phyloP scores from a whole-genome alignment of 768 basidiomycete genomes.

The Grammothele lineata region DNA sequence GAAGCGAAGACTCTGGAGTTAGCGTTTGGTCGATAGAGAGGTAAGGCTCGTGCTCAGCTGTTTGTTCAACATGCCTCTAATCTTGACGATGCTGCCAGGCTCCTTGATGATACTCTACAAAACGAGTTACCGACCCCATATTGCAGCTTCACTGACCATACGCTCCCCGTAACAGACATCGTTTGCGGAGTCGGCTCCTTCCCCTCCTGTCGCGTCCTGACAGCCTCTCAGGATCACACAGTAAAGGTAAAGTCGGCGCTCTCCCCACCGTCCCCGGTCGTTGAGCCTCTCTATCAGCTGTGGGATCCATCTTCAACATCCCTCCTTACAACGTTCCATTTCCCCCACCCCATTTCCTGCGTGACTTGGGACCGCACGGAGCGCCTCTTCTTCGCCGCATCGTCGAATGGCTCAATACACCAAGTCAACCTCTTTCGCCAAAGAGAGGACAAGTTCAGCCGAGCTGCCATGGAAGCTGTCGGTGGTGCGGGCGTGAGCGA shows the following conservation, averaged over 20 bases:
- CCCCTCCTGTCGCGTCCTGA: slow-evolving; percentile 72
- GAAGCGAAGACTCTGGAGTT: slow-evolving; percentile 86
- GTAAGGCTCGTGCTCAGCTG: slow-evolving; percentile 38
- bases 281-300: slow-evolving; percentile 46
- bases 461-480: slow-evolving; percentile 56
- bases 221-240: slow-evolving; percentile 83
- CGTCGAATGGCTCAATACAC: slow-evolving; percentile 68
- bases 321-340: slow-evolving; percentile 83
- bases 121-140: slow-evolving; percentile 73
- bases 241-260: slow-evolving; percentile 67
- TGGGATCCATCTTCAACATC: slow-evolving; percentile 77
- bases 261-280: not conserved
- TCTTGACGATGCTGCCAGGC: slow-evolving; percentile 36
- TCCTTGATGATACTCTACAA: slow-evolving; percentile 72
- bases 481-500: slow-evolving; percentile 72
- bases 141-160: slow-evolving; percentile 85
- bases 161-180: slow-evolving; percentile 82
- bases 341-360: slow-evolving; percentile 69
- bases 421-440: slow-evolving; percentile 77
- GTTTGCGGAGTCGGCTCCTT: slow-evolving; percentile 75
- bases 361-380: slow-evolving; percentile 82
- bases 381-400: slow-evolving; percentile 85
- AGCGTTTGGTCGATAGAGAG: slow-evolving; percentile 87
- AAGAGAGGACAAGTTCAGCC: slow-evolving; percentile 49
- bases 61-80: no score